Percentiles rank a stretch among this genome's conserved stretches.
Conservation (phyloP, 768 basidiomycete genomes). For the Sporobolomyces phaffii region DNA sequence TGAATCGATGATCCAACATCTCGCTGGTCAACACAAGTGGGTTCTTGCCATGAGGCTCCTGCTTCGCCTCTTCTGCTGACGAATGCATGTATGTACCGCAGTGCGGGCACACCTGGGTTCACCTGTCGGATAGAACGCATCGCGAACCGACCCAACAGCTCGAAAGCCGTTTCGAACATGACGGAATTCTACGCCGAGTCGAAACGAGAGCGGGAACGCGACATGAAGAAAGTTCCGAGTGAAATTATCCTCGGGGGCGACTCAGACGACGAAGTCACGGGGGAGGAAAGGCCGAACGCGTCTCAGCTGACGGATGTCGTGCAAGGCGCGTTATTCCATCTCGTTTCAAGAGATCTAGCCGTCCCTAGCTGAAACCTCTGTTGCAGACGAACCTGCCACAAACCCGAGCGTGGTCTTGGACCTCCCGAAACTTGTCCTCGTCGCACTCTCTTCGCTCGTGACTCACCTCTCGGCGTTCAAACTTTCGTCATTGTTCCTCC, state of each 20-base stretch:
- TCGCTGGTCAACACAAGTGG: constrained; percentile 47
- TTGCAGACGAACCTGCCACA: constrained; percentile 51
- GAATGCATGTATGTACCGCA: constrained; percentile 37
- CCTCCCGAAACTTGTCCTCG: constrained; percentile 58
- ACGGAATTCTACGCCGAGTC: constrained; percentile 18
- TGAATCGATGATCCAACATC: constrained; percentile 67
- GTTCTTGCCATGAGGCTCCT: neutral
- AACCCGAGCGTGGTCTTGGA: constrained; percentile 50
- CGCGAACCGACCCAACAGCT: constrained; percentile 2
- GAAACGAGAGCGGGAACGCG: neutral
- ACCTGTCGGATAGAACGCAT: constrained; percentile 29
- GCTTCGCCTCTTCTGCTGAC: neutral
- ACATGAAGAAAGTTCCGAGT: constrained; percentile 13
- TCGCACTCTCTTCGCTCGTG: constrained; percentile 68
- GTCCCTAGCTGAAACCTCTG: too few relatives aligned
- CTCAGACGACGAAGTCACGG: constrained; percentile 35
- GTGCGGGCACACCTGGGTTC: constrained; percentile 9
- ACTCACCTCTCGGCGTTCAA: constrained; percentile 66
- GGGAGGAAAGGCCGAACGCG: neutral
- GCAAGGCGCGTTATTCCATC: too few relatives aligned
- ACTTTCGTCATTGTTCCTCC: constrained; percentile 67
- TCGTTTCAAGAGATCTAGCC: too few relatives aligned
- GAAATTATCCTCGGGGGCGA: constrained; percentile 48
- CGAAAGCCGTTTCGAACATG: constrained; percentile 14
- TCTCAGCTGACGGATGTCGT: constrained; percentile 42